Conservation (phyloP, 305 asterid species). For the Nicotiana rustica region DNA sequence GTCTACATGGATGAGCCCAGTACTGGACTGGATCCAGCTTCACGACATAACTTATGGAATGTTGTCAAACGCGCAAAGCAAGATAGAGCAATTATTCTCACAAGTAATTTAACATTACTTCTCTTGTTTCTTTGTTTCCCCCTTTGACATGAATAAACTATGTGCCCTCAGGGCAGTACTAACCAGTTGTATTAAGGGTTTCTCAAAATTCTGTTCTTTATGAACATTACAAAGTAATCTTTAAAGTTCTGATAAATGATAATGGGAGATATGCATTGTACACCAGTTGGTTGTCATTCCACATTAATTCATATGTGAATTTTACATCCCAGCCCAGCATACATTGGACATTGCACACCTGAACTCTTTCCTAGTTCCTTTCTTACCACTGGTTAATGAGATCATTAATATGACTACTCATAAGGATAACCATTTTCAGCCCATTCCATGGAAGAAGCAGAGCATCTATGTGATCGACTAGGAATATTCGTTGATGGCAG, state of each 20-base stretch:
- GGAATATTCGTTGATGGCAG: slow-evolving; percentile 93
- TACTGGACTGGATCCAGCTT: slow-evolving; percentile 96
- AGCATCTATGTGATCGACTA: slow-evolving; percentile 88
- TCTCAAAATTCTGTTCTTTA: not conserved
- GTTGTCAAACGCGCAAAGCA: slow-evolving; percentile 87
- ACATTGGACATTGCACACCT: not conserved
- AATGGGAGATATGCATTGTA: not conserved
- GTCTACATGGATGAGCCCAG: slow-evolving; percentile 99
- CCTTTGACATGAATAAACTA: not conserved
- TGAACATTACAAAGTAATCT: not conserved
- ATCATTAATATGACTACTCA: not conserved
- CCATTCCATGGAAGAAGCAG: slow-evolving; percentile 99
- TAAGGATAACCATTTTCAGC: slow-evolving; percentile 59
- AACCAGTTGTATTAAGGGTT: not conserved
- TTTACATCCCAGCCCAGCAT: not conserved
- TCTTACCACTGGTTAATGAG: slow-evolving; percentile 5
- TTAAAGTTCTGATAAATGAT: not conserved
- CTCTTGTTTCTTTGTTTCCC: slow-evolving; percentile 28
- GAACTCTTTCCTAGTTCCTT: not conserved
- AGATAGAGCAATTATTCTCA: slow-evolving; percentile 90
- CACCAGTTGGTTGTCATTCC: not conserved
- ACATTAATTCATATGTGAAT: not conserved
- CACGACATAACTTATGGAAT: slow-evolving; percentile 88
- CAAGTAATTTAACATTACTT: slow-evolving; percentile 56
- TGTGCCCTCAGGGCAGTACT: not conserved